These are phyloP conservation scores for Nemania sp. DNA, from an alignment of 2,329 filamentous ascomycete species.

Conservation along the genomic window DNA sequence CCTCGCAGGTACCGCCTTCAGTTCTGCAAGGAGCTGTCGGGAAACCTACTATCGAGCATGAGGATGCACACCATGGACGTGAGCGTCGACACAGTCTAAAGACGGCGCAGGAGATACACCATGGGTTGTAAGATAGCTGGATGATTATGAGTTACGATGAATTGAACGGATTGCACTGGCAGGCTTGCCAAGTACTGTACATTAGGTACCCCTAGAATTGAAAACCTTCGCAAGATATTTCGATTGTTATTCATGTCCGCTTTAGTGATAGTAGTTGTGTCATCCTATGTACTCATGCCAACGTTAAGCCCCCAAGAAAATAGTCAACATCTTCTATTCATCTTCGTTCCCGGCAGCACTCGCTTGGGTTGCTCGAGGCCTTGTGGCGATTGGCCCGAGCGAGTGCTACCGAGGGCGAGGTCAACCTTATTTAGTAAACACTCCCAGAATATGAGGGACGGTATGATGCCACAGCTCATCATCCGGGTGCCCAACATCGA, in stretches of 20 bases:
- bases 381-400: background rate
- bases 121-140: conserved; percentile 45
- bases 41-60: conserved; percentile 50
- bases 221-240: background rate
- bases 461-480: conserved; percentile 47
- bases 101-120: conserved; percentile 53
- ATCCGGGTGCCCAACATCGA: conserved; percentile 50
- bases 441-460: conserved; percentile 56
- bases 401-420: background rate
- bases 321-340: too few species aligned
- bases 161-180: background rate
- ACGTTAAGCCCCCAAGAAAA: too few species aligned
- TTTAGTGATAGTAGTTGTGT: too few species aligned
- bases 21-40: conserved; percentile 53
- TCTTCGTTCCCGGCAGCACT: too few species aligned
- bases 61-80: conserved; percentile 47
- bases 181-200: conserved; percentile 3
- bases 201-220: conserved; percentile 8
- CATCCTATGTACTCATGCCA: too few species aligned
- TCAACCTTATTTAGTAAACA: conserved; percentile 51
- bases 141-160: conserved; percentile 7
- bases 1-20: conserved; percentile 61
- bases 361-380: too few species aligned
- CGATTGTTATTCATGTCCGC: too few species aligned
- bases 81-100: conserved; percentile 50